Percentiles rank a stretch among this genome's conserved stretches.
phyloP scores from a whole-genome alignment of 768 basidiomycete species.

The Russula sp. region DNA sequence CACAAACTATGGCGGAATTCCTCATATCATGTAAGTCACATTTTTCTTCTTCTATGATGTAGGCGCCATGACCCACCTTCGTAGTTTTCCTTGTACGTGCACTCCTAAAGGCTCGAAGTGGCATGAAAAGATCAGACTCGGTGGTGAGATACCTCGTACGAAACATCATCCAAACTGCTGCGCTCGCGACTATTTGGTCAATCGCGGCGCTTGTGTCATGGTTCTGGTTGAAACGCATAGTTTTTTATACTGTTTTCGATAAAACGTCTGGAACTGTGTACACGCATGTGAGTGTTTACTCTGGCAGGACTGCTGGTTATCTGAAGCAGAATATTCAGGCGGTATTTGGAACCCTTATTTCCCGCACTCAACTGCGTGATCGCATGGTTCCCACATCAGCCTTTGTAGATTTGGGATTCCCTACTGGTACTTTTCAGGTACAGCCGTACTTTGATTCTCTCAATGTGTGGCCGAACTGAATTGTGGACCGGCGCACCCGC shows the following conservation, averaged over 20 bases:
- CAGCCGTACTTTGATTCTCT: no score
- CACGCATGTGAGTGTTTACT: slow-evolving; percentile 6
- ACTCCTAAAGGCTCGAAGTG: slow-evolving; percentile 12
- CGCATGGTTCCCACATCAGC: background rate
- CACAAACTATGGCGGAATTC: slow-evolving; percentile 2
- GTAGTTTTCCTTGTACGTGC: slow-evolving; percentile 2
- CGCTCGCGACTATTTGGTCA: slow-evolving; percentile 1
- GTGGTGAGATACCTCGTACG: background rate
- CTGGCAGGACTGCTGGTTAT: background rate
- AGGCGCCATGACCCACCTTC: background rate
- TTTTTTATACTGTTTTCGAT: background rate
- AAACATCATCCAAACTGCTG: slow-evolving; percentile 6
- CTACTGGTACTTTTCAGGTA: no score
- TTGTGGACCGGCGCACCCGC: no score
- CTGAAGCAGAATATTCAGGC: background rate
- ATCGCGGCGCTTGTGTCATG: background rate
- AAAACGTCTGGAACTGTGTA: slow-evolving; percentile 11
- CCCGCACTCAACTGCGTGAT: background rate
- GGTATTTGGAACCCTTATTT: slow-evolving; percentile 5
- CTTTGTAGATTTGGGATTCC: background rate
- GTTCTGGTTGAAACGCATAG: background rate
- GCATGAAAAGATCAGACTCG: background rate
- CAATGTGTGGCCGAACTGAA: no score
- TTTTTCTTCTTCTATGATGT: background rate
- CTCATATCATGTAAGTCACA: slow-evolving; percentile 1